Evolutionary conservation across 192 early-diverging fungal genomes (phyloP).

Genomic region (Jimgerdemannia lactiflua): DNA sequence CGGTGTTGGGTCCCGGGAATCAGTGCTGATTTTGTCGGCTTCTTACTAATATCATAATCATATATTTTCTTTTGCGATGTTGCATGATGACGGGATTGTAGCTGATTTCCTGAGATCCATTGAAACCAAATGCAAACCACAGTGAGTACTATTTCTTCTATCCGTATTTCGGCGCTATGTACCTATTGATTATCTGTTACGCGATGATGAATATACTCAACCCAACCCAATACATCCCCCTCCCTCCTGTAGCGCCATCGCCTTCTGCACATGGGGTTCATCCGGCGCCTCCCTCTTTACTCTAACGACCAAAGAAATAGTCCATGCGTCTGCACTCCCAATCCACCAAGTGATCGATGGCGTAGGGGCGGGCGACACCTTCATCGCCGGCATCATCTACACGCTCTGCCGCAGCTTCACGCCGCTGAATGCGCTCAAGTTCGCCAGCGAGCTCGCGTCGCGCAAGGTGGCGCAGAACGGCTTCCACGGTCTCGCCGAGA

Average conservation of each 20-base stretch:
- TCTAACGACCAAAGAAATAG: conserved; percentile 27
- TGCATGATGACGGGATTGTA: neutral
- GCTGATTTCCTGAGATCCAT: conserved; percentile 12
- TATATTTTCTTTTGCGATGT: neutral
- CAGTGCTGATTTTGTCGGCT: too few relatives aligned
- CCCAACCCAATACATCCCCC: neutral
- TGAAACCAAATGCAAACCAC: conserved; percentile 12
- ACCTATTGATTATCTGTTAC: neutral
- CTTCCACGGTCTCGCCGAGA: conserved; percentile 29
- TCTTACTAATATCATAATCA: neutral
- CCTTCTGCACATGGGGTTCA: conserved; percentile 64
- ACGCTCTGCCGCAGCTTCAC: conserved; percentile 20
- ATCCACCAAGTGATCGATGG: conserved; percentile 37
- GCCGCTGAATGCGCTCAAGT: conserved; percentile 25
- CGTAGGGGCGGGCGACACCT: conserved; percentile 56
- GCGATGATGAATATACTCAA: neutral
- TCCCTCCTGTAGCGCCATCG: conserved; percentile 37
- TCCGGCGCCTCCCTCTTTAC: conserved; percentile 47
- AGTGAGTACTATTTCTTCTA: conserved; percentile 5
- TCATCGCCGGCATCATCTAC: conserved; percentile 51
- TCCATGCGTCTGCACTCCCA: conserved; percentile 25
- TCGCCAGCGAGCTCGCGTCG: conserved; percentile 45
- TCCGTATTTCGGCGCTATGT: neutral
- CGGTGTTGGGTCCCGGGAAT: too few relatives aligned
- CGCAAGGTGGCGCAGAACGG: conserved; percentile 48